A percentile compares a stretch with the other conserved stretches of the same genome.
Evolutionary conservation across 2,329 filamentous ascomycete genomes (phyloP).

Genomic region (Microcyclosporella mali): DNA sequence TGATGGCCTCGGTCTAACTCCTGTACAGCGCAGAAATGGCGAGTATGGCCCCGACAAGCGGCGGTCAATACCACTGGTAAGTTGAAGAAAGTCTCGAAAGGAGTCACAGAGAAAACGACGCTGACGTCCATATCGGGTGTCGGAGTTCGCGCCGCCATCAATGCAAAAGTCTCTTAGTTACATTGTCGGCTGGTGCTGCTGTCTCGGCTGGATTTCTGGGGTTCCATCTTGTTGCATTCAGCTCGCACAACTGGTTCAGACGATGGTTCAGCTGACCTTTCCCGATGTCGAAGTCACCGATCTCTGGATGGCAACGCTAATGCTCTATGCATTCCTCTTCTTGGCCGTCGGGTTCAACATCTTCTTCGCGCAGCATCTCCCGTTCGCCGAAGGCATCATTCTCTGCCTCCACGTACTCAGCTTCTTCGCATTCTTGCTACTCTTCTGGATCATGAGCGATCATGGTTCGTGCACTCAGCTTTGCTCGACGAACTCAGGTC

Average conservation of each 20-base stretch:
- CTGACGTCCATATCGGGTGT: constrained; percentile 27
- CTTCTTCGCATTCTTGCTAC: constrained; percentile 41
- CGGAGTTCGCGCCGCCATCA: constrained; percentile 37
- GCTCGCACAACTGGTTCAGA: constrained; percentile 27
- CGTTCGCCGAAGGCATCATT: constrained; percentile 32
- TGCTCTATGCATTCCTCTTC: constrained; percentile 28
- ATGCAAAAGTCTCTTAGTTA: constrained; percentile 42
- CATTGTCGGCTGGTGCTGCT: constrained; percentile 39
- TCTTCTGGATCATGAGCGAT: constrained; percentile 31
- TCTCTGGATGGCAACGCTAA: constrained; percentile 28
- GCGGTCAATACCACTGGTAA: constrained; percentile 29
- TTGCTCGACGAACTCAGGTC: neutral
- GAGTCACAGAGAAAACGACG: constrained; percentile 16
- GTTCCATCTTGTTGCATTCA: constrained; percentile 28
- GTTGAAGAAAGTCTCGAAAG: neutral
- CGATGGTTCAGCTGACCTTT: constrained; percentile 27
- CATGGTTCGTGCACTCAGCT: constrained; percentile 9
- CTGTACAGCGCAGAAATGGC: constrained; percentile 28
- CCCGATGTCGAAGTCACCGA: constrained; percentile 20
- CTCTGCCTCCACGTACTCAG: constrained; percentile 38
- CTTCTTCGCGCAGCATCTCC: constrained; percentile 30
- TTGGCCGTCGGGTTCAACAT: constrained; percentile 33
- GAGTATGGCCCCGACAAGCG: constrained; percentile 29
- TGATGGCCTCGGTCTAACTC: constrained; percentile 6
- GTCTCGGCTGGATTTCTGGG: constrained; percentile 30